phyloP scores from a whole-genome alignment of 2,329 filamentous ascomycete species.

The Graphilbum sp. region DNA sequence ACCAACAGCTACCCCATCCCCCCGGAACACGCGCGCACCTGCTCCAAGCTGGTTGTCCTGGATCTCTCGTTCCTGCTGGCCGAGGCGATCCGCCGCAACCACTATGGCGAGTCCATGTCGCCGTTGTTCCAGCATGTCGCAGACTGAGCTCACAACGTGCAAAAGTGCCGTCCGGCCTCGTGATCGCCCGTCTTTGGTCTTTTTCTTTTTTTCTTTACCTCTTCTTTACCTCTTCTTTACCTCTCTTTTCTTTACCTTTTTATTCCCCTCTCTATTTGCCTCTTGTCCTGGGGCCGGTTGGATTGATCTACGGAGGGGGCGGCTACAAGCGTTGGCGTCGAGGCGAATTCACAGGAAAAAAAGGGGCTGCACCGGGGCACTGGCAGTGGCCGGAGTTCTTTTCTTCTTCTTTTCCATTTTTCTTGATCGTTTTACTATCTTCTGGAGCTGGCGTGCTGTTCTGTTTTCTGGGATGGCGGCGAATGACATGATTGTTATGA shows the following conservation, averaged over 20 bases:
- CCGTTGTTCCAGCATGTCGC: constrained; percentile 51
- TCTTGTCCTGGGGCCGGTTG: background rate
- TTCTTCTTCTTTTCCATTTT: too few relatives aligned
- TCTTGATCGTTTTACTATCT: background rate
- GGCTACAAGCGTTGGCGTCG: background rate
- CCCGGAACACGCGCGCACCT: constrained; percentile 50
- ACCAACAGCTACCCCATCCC: constrained; percentile 95
- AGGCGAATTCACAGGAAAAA: background rate
- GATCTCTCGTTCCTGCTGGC: constrained; percentile 77
- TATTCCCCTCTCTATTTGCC: background rate
- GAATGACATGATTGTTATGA: too few relatives aligned
- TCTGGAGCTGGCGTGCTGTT: background rate
- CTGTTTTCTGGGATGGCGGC: too few relatives aligned
- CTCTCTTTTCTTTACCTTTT: too few relatives aligned
- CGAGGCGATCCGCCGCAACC: constrained; percentile 88
- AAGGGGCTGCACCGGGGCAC: too few relatives aligned
- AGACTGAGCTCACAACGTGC: constrained; percentile 22
- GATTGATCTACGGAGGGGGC: background rate
- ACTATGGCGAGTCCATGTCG: constrained; percentile 78
- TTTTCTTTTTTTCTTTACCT: background rate
- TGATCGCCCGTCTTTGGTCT: constrained; percentile 1
- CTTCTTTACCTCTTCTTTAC: background rate
- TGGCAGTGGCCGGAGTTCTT: too few relatives aligned
- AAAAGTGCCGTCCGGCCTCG: background rate
- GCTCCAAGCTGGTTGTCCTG: constrained; percentile 73